Base-by-base conservation (phyloP, 2,329 filamentous ascomycete species). In the Hysterium pulicare region DNA sequence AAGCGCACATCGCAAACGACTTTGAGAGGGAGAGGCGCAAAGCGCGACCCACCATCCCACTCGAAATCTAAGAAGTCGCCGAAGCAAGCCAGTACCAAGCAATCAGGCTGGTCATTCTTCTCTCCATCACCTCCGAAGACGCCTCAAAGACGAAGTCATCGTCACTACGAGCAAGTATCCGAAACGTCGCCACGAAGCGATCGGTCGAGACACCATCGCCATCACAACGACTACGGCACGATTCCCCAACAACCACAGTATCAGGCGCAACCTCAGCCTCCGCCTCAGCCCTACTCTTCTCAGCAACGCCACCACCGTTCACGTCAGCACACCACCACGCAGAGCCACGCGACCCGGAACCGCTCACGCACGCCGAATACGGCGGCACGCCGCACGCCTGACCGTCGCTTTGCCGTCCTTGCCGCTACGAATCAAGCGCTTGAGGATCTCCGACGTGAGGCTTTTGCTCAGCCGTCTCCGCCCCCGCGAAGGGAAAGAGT, bases 371-470 rank as follows among this genome's bases (percentile, higher is more conserved):
- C 60, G 16, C 60, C 63, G 9, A 67, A 67, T 46, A 63, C 57
- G 10, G 42, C 57, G 28, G 61, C 53, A 15, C 58, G 54, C 21
- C 61, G 62, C 33, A 49, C 57, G 7, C 63, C 63, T n/a, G 63
- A 67, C 32, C 47, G 62, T 8, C 58, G 63, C n/a, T 67, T 67
- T 33, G 63, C 63, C 21, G 63, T 67, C 1, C 56, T 64, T 13
- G 63, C 63, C 32, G 62, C 62, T 5, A 67, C 63, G 3, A 65
- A 66, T 32, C 57, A 59, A 30, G 63, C 63, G 6, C 55, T 66
- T 4, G 62, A 67, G 33, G 54, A 62, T 15, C 50, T 67, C 2
- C 51, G 63, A 2, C 58, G 59, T 7, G 63, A 67, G 45, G 63
- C 63, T 0, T 66, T 67, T 50, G 49, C 59, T 15, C 58, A 61